A percentile compares a stretch with the other conserved stretches of the same genome.
phyloP scores from a whole-genome alignment of 2,329 filamentous ascomycete species.

The Arthrobotrys megalospora region DNA sequence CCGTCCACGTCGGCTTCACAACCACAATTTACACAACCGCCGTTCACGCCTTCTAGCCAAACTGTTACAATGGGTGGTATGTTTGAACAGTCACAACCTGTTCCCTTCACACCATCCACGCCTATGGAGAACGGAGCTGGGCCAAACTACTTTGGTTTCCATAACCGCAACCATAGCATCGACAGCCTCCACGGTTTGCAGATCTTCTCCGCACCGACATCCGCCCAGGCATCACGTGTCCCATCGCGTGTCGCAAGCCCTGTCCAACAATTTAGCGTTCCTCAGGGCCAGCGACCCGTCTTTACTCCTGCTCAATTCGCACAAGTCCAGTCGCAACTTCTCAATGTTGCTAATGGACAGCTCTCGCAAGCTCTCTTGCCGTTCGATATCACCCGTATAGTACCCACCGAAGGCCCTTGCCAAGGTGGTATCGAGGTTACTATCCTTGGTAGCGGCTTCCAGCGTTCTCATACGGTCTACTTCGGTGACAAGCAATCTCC shows the following conservation, averaged over 20 bases:
- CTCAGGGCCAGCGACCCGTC: slow-evolving; percentile 43
- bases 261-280: slow-evolving; percentile 56
- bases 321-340: slow-evolving; percentile 57
- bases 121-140: slow-evolving; percentile 76
- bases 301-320: slow-evolving; percentile 54
- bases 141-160: slow-evolving; percentile 73
- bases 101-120: slow-evolving; percentile 46
- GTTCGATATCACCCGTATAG: slow-evolving; percentile 70
- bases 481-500: slow-evolving; percentile 81
- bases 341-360: slow-evolving; percentile 58
- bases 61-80: slow-evolving; percentile 69
- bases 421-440: slow-evolving; percentile 90
- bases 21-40: slow-evolving; percentile 70
- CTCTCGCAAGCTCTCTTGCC: slow-evolving; percentile 54
- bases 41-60: slow-evolving; percentile 71
- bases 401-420: slow-evolving; percentile 85
- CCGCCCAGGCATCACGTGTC: slow-evolving; percentile 82
- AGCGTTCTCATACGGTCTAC: slow-evolving; percentile 83
- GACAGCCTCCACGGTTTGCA: slow-evolving; percentile 77
- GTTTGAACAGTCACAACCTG: slow-evolving; percentile 66
- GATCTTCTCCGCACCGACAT: slow-evolving; percentile 80
- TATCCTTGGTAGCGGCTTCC: slow-evolving; percentile 84
- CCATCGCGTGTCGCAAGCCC: slow-evolving; percentile 66
- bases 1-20: slow-evolving; percentile 66
- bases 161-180: slow-evolving; percentile 75